Base-by-base conservation (phyloP, 805 yeast genomes). In the Yamadazyma insecticola region DNA sequence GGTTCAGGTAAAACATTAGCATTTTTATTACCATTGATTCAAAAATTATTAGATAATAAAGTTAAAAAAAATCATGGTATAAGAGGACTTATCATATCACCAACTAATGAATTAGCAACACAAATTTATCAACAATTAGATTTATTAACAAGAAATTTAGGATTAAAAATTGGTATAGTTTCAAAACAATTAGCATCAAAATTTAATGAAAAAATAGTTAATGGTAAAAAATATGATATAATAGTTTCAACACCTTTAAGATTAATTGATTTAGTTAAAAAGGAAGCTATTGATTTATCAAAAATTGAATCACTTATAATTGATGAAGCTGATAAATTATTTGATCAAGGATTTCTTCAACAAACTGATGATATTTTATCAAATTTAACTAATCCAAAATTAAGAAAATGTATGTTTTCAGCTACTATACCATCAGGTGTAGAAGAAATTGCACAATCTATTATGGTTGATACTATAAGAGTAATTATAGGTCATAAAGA, bases 1-100 rank as follows among this genome's bases (percentile, higher is more conserved):
- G 98, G 98, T 46, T 87, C 97, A 4, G 98, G 98, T 67, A 92
- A 92, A 54, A 92, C 98, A 0, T 65, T 92, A 29, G 95, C 97
- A 18, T 92, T 83, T 51, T 62, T 85, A 35, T 74, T 88, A 12
- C 98, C 99, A 4, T 47, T 90, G 45, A 57, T 92, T 13, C 92
- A 85, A 44, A 48, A 57, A 28, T 40, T 64, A 15, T 27, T 65
- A 12, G 36, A 47, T 17, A 45, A 48, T 18, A 45, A 55, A 15
- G 34, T 42, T 9, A 26, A 33, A n/a, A 30, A 32, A n/a, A 59
- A 63, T 29, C 55, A 63, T 36, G 84, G 83, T 1, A 64, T 85
- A 7, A 68, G 82, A 43, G 94, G 95, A 1, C 60, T 92, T 30
- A 75, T 92, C 6, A 74, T 92, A 8, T 79, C 97, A 0, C 99